Evolutionary conservation across 176 grass and related monocot species (phyloP), one percentile per base, ranked within the genome.

Genomic region (Aegilops longissima): DNA sequence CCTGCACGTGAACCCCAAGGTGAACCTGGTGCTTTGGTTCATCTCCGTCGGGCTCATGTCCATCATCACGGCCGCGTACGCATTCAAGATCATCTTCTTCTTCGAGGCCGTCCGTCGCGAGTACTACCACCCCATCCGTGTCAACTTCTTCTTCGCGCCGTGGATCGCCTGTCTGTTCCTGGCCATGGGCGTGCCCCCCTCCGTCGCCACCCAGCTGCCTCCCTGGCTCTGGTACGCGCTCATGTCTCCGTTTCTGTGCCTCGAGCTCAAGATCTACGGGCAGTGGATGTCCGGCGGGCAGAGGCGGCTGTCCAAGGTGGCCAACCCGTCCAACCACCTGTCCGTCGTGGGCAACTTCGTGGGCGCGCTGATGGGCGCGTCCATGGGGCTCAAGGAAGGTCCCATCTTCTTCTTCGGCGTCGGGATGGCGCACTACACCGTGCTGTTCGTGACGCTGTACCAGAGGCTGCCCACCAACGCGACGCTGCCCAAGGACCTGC

Each of bases 141-240:
- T 94, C 64, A 98, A 98, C 85, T 98, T 98, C 90, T 98, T 98
- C 83, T 98, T 98, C 85, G 94, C 94, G 27, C 97, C 97, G 2
- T 96, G 90, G 92, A 96, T 98, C 45, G 83, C 90, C 2, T 96
- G 90, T 82, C 88, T 98, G 1, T 98, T 98, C 87, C 83, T 94
- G 3, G 84, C 72, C 63, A 90, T 98, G 36, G 92, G 92, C 29
- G 40, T 96, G 25, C 97, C 94, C 7, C 66, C 85, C 0, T 68
- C 80, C 3, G 70, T 98, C 13, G 69, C 87, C 2, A 16, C 71
- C 6, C 77, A 65, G 2, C 88, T 92, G 6, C 92, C 88, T 35
- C 44, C 2, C 0, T 80, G 73, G 84, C 51, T 98, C 30, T 98
- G 97, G 97, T 98, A 98, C 82, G 90, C 83, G 73, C 80, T 96